phyloP scores from a whole-genome alignment of 345 rosid genomes.

The Isatis tinctoria region DNA sequence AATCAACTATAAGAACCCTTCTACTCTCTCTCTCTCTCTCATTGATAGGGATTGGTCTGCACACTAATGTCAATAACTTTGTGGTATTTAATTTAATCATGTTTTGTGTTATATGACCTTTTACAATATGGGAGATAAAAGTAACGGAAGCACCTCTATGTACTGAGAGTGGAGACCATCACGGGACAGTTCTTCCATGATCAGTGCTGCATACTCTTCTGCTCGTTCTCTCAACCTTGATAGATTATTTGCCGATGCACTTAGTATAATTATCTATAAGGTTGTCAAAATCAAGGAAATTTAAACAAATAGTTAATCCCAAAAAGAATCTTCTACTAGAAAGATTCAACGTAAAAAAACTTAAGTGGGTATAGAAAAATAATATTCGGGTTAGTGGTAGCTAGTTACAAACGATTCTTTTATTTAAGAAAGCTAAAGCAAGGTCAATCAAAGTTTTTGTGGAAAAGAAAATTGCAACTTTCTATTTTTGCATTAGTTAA shows the following conservation, averaged over 20 bases:
- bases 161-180: slow-evolving; percentile 56
- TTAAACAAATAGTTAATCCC: background rate
- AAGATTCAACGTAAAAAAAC: slow-evolving; percentile 24
- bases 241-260: slow-evolving; percentile 88
- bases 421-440: slow-evolving; percentile 3
- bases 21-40: slow-evolving; percentile 4
- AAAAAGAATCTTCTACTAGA: background rate
- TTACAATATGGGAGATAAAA: background rate
- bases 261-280: slow-evolving; percentile 73
- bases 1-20: slow-evolving; percentile 14
- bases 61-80: background rate
- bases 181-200: slow-evolving; percentile 78
- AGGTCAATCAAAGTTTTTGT: slow-evolving; percentile 6
- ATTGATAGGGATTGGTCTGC: background rate
- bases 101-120: slow-evolving; percentile 4
- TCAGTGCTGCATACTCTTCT: slow-evolving; percentile 91
- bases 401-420: too few relatives aligned
- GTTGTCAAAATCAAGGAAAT: slow-evolving; percentile 21
- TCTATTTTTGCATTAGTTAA: slow-evolving; percentile 7
- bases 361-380: background rate
- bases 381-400: background rate
- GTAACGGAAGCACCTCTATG: slow-evolving; percentile 64
- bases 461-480: slow-evolving; percentile 1
- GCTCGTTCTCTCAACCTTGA: slow-evolving; percentile 93
- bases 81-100: background rate